A percentile compares a stretch with the other conserved stretches of the same genome.
Conservation (phyloP, 805 yeast genomes). For the Dipodascopsis uninucleata region DNA sequence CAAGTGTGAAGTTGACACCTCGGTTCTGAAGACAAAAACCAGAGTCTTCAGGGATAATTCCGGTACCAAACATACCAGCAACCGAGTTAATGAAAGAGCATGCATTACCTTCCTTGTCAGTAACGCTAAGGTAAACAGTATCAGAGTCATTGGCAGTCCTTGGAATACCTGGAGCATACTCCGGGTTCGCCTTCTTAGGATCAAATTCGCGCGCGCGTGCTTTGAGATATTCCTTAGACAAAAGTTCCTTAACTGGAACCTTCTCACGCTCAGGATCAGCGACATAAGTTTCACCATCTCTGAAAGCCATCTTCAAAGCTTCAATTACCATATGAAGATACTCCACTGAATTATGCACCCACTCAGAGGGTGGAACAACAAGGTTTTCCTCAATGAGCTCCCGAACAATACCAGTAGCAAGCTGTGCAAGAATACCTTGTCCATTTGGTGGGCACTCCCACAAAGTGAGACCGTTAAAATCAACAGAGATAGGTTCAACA, state of each 20-base stretch:
- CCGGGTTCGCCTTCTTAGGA: constrained; percentile 40
- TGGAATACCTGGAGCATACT: constrained; percentile 49
- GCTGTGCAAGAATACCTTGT: constrained; percentile 71
- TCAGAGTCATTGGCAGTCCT: constrained; percentile 58
- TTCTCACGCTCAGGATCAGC: constrained; percentile 50
- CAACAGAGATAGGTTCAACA: constrained; percentile 59
- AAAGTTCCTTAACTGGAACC: constrained; percentile 42
- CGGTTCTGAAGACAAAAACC: constrained; percentile 76
- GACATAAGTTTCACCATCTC: constrained; percentile 71
- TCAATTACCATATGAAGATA: constrained; percentile 70
- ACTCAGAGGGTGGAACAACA: constrained; percentile 41
- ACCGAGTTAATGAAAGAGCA: constrained; percentile 78
- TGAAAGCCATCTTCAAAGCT: constrained; percentile 65
- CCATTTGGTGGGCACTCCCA: constrained; percentile 89
- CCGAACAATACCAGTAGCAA: constrained; percentile 63
- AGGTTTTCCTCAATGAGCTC: constrained; percentile 47
- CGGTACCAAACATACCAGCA: constrained; percentile 65
- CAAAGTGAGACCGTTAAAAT: constrained; percentile 51
- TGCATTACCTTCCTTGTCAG: constrained; percentile 70
- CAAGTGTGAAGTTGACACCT: constrained; percentile 69
- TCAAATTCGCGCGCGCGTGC: constrained; percentile 49
- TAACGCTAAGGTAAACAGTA: constrained; percentile 63
- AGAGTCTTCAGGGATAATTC: constrained; percentile 52
- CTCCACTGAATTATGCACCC: constrained; percentile 62
- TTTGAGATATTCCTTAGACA: constrained; percentile 49